These are phyloP conservation scores for Eustoma russellianum DNA, from an alignment of 257 asterid genomes.

Conservation along the genomic window DNA sequence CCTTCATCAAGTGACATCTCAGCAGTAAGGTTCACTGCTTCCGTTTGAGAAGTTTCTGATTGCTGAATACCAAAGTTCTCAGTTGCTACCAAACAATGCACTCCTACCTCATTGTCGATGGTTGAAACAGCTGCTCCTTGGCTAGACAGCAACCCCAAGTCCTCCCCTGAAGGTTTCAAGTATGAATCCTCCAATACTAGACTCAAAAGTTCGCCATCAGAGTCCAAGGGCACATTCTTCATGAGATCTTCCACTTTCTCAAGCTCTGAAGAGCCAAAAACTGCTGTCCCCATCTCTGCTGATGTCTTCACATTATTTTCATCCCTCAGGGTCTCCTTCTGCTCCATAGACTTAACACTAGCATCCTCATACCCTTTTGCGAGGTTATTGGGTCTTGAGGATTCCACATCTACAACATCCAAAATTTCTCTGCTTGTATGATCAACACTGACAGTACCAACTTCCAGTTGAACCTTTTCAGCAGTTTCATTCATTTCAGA, in stretches of 20 bases:
- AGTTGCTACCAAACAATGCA: conserved; percentile 15
- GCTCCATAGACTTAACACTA: conserved; percentile 21
- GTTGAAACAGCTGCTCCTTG: conserved; percentile 14
- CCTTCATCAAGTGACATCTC: conserved; percentile 20
- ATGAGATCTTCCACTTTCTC: background rate
- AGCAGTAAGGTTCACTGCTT: conserved; percentile 17
- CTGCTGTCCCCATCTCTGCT: conserved; percentile 7
- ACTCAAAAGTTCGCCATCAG: background rate
- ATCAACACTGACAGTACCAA: conserved; percentile 1
- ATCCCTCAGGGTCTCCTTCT: conserved; percentile 25
- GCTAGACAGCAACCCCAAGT: conserved; percentile 14
- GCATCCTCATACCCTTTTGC: conserved; percentile 9
- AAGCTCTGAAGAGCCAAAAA: conserved; percentile 1
- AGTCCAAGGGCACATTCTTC: background rate
- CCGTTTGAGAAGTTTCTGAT: conserved; percentile 15
- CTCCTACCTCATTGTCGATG: conserved; percentile 16
- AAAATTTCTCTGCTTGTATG: too few species aligned
- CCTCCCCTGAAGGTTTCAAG: background rate
- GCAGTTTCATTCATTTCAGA: conserved; percentile 4
- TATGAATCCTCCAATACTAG: background rate
- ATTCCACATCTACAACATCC: background rate
- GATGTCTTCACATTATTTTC: conserved; percentile 16
- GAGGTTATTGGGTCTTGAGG: conserved; percentile 11
- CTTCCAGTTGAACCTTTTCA: conserved; percentile 19
- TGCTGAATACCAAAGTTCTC: conserved; percentile 18